Evolutionary conservation across 1,284 basidiomycete species (phyloP).

Genomic region (Ganoderma lingzhi): DNA sequence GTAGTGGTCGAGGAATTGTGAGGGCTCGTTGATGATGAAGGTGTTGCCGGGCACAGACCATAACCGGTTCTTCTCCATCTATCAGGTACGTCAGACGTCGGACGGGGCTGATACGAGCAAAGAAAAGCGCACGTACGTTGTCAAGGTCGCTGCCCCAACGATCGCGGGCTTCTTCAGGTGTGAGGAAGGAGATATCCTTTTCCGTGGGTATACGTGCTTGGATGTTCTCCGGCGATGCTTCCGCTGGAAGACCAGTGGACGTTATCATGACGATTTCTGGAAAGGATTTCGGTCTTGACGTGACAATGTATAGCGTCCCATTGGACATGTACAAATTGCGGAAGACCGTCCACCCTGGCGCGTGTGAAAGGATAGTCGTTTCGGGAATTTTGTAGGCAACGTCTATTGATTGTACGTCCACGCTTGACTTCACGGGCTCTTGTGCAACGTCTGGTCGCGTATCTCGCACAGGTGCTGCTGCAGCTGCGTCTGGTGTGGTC

Average conservation of each 20-base stretch:
- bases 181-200: slow-evolving; percentile 67
- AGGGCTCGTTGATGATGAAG: slow-evolving; percentile 72
- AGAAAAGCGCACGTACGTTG: slow-evolving; percentile 6
- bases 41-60: slow-evolving; percentile 77
- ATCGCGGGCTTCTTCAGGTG: slow-evolving; percentile 62
- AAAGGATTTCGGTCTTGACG: slow-evolving; percentile 54
- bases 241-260: slow-evolving; percentile 69
- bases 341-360: slow-evolving; percentile 85
- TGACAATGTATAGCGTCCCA: slow-evolving; percentile 74
- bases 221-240: slow-evolving; percentile 69
- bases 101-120: background rate
- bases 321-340: slow-evolving; percentile 82
- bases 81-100: slow-evolving; percentile 30
- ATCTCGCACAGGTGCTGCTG: slow-evolving; percentile 14
- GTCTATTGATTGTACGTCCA: slow-evolving; percentile 24
- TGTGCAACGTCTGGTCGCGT: slow-evolving; percentile 19
- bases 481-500: background rate
- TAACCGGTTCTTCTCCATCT: slow-evolving; percentile 54
- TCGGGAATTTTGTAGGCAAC: slow-evolving; percentile 48
- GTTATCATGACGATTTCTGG: slow-evolving; percentile 74
- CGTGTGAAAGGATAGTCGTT: slow-evolving; percentile 66
- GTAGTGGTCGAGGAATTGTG: slow-evolving; percentile 80
- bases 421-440: slow-evolving; percentile 21
- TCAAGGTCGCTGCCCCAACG: slow-evolving; percentile 61
- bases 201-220: slow-evolving; percentile 70